phyloP scores from a whole-genome alignment of 2,329 filamentous ascomycete species.

The Coniochaeta ligniaria region DNA sequence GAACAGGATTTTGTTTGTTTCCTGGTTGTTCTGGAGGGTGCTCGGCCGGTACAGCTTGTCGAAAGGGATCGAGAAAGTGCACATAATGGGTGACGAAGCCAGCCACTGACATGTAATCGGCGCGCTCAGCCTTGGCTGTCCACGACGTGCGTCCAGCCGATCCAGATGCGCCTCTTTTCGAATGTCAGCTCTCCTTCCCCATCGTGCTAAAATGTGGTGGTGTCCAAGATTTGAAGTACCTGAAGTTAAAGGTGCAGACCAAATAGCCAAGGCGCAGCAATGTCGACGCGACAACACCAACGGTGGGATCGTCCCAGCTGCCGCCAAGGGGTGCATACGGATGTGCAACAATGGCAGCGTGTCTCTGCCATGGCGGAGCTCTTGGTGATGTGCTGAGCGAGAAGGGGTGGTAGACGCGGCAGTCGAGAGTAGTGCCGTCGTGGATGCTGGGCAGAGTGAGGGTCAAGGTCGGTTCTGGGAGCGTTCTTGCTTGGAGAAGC shows the following conservation, averaged over 20 bases:
- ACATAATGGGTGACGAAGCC: constrained; percentile 74
- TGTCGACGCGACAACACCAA: constrained; percentile 56
- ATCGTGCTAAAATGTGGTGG: background rate
- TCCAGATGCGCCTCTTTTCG: constrained; percentile 61
- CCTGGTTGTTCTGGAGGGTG: background rate
- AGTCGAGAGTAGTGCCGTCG: constrained; percentile 69
- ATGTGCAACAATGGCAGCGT: constrained; percentile 68
- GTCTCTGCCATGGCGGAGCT: constrained; percentile 33
- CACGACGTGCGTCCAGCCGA: constrained; percentile 79
- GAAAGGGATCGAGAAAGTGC: constrained; percentile 44
- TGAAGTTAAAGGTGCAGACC: constrained; percentile 87
- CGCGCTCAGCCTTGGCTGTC: constrained; percentile 73
- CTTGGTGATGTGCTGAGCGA: constrained; percentile 27
- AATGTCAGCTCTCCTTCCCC: background rate
- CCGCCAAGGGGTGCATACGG: constrained; percentile 88
- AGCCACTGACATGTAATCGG: constrained; percentile 77
- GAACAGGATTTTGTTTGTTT: constrained; percentile 17
- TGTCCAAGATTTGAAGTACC: constrained; percentile 43
- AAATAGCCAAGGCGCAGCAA: constrained; percentile 66
- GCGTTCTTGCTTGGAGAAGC: constrained; percentile 27
- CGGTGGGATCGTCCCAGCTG: constrained; percentile 73
- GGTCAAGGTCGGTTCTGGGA: constrained; percentile 50
- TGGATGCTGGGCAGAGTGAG: constrained; percentile 81
- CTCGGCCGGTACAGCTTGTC: constrained; percentile 3
- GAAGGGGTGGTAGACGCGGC: constrained; percentile 71